phyloP scores from a whole-genome alignment of 371 early-diverging fungal genomes.

The Apophysomyces trapeziformis region DNA sequence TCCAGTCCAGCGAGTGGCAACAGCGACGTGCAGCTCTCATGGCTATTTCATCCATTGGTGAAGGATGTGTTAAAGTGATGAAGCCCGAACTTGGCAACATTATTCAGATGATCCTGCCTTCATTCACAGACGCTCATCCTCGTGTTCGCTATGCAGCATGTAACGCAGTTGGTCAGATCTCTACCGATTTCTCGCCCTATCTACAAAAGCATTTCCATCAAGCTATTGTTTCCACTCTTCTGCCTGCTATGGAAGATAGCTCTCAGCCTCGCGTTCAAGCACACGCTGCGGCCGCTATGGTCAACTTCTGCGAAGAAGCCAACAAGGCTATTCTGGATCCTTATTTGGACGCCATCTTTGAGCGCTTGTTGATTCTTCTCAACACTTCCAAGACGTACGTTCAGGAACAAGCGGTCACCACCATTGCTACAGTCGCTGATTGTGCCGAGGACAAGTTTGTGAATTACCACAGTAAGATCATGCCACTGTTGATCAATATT shows the following conservation, averaged over 20 bases:
- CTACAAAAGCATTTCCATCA: slow-evolving; percentile 85
- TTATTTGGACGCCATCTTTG: slow-evolving; percentile 88
- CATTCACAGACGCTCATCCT: slow-evolving; percentile 90
- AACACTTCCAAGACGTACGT: slow-evolving; percentile 85
- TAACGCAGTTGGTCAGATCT: slow-evolving; percentile 96
- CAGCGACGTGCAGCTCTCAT: slow-evolving; percentile 93
- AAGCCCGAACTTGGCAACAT: slow-evolving; percentile 86
- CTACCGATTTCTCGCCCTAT: slow-evolving; percentile 91
- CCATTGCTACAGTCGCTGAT: slow-evolving; percentile 97
- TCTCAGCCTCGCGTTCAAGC: slow-evolving; percentile 87
- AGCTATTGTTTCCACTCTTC: slow-evolving; percentile 73
- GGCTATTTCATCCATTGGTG: slow-evolving; percentile 94
- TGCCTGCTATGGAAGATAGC: slow-evolving; percentile 89
- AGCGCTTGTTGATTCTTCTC: slow-evolving; percentile 81
- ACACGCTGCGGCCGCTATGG: slow-evolving; percentile 95
- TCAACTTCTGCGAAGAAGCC: slow-evolving; percentile 93
- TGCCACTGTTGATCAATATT: slow-evolving; percentile 90
- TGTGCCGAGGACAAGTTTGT: slow-evolving; percentile 87
- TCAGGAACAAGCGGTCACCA: slow-evolving; percentile 97
- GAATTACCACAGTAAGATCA: slow-evolving; percentile 90
- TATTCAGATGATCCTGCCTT: slow-evolving; percentile 81
- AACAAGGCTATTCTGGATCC: slow-evolving; percentile 80
- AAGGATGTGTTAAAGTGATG: slow-evolving; percentile 95
- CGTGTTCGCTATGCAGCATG: slow-evolving; percentile 96
- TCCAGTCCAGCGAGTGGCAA: slow-evolving; percentile 88